These are phyloP conservation scores for Lactarius pseudohatsudake DNA, from an alignment of 768 basidiomycete genomes.

Conservation along the genomic window DNA sequence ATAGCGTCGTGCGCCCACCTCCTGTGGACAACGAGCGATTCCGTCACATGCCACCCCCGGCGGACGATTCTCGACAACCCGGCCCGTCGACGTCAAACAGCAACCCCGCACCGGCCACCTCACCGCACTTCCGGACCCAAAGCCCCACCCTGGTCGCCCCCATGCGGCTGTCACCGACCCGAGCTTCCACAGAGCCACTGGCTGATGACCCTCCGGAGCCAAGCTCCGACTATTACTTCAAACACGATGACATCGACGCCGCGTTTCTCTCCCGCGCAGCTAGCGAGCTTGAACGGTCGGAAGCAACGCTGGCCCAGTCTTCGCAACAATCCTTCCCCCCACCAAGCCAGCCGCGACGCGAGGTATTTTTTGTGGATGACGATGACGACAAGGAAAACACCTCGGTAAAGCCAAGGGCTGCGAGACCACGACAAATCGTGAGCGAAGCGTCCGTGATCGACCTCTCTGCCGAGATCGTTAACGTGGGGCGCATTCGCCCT, in stretches of 20 bases:
- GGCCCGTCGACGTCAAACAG: slow-evolving; percentile 4
- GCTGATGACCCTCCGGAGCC: slow-evolving; percentile 19
- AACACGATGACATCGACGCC: slow-evolving; percentile 40
- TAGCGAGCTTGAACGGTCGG: slow-evolving; percentile 36
- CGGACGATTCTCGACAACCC: not conserved
- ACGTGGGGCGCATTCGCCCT: slow-evolving; percentile 2
- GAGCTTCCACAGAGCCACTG: slow-evolving; percentile 21
- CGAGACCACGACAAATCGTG: slow-evolving; percentile 36
- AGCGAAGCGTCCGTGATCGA: slow-evolving; percentile 48
- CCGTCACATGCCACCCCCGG: slow-evolving; percentile 1
- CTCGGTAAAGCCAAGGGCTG: slow-evolving; percentile 50
- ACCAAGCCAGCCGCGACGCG: slow-evolving; percentile 27
- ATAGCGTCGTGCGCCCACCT: not conserved
- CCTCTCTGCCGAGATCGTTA: slow-evolving; percentile 46
- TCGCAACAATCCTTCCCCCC: slow-evolving; percentile 16
- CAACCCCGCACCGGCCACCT: not conserved
- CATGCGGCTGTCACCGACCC: slow-evolving; percentile 19
- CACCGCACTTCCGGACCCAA: slow-evolving; percentile 9
- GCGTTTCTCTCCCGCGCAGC: slow-evolving; percentile 43
- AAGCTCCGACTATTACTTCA: slow-evolving; percentile 36
- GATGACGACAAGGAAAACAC: slow-evolving; percentile 64
- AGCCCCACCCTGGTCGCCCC: not conserved
- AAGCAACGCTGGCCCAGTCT: slow-evolving; percentile 25
- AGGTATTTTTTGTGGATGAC: slow-evolving; percentile 47
- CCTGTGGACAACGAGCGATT: not conserved